Evolutionary conservation across 2,329 filamentous ascomycete species (phyloP).

Genomic region (Claviceps sp.): DNA sequence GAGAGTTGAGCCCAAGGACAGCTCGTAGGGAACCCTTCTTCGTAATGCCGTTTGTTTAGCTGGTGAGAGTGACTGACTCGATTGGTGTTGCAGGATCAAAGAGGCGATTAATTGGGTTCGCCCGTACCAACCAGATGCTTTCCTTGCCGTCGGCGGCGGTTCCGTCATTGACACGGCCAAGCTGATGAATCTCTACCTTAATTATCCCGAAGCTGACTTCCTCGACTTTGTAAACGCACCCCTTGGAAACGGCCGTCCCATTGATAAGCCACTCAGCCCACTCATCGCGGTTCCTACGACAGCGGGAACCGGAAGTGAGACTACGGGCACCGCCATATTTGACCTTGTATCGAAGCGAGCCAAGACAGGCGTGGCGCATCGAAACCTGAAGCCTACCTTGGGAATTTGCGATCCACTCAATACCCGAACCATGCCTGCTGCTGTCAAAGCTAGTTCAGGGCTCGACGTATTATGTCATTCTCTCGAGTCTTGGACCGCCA

Average conservation of each 20-base stretch:
- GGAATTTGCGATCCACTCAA: slow-evolving; percentile 81
- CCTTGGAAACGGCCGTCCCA: slow-evolving; percentile 70
- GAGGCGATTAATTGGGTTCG: slow-evolving; percentile 82
- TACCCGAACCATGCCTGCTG: slow-evolving; percentile 88
- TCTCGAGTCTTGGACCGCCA: slow-evolving; percentile 94
- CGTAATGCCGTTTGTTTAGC: slow-evolving; percentile 11
- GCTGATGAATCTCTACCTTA: slow-evolving; percentile 92
- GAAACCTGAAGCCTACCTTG: slow-evolving; percentile 87
- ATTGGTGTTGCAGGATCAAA: slow-evolving; percentile 45
- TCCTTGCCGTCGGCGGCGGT: slow-evolving; percentile 77
- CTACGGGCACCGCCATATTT: slow-evolving; percentile 95
- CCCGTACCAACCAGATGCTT: slow-evolving; percentile 70
- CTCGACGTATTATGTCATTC: slow-evolving; percentile 92
- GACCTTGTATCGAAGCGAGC: slow-evolving; percentile 80
- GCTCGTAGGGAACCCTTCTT: slow-evolving; percentile 44
- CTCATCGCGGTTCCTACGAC: slow-evolving; percentile 77
- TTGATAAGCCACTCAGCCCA: slow-evolving; percentile 56
- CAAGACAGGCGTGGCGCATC: slow-evolving; percentile 92
- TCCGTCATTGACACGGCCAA: slow-evolving; percentile 98
- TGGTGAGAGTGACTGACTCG: slow-evolving; percentile 9
- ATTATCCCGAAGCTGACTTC: slow-evolving; percentile 84
- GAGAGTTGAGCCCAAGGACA: slow-evolving; percentile 86
- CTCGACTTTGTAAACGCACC: slow-evolving; percentile 97
- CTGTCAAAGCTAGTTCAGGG: slow-evolving; percentile 82
- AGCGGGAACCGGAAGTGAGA: slow-evolving; percentile 80